Percentiles rank a stretch among this genome's conserved stretches.
Conservation (phyloP, 73 alveolate genomes). For the Diophrys appendiculata region DNA sequence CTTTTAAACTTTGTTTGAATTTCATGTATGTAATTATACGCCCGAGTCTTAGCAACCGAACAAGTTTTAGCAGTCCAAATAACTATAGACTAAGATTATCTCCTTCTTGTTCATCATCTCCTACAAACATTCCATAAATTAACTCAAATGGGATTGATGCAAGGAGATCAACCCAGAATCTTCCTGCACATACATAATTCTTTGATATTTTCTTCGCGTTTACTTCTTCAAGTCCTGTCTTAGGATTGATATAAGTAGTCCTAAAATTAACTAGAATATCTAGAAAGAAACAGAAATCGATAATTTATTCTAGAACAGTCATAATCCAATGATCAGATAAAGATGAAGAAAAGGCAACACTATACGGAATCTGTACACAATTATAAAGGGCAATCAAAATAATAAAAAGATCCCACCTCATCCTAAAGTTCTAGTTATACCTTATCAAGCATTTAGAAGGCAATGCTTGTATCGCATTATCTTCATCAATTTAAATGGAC, state of each 20-base stretch:
- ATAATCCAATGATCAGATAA: not conserved
- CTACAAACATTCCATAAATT: slow-evolving; percentile 4
- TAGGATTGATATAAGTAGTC: slow-evolving; percentile 54
- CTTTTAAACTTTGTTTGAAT: slow-evolving; percentile 41
- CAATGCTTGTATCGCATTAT: too few species aligned
- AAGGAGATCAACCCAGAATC: slow-evolving; percentile 74
- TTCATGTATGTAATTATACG: slow-evolving; percentile 56
- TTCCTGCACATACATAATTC: slow-evolving; percentile 49
- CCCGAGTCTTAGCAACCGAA: slow-evolving; percentile 58
- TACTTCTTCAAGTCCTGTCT: slow-evolving; percentile 55
- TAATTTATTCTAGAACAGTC: slow-evolving; percentile 13
- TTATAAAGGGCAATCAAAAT: not conserved
- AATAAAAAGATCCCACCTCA: not conserved
- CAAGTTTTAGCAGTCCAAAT: slow-evolving; percentile 53
- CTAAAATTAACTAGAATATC: slow-evolving; percentile 55
- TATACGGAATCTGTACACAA: not conserved
- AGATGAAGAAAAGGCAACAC: slow-evolving; percentile 1
- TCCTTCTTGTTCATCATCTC: too few species aligned
- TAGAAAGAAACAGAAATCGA: slow-evolving; percentile 55
- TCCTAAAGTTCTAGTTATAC: not conserved
- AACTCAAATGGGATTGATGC: slow-evolving; percentile 75
- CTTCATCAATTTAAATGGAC: too few species aligned
- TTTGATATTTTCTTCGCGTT: slow-evolving; percentile 45
- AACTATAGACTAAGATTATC: slow-evolving; percentile 14
- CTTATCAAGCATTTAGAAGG: not conserved